Evolutionary conservation across 768 basidiomycete species (phyloP).

Genomic region (Lentinus brumalis): DNA sequence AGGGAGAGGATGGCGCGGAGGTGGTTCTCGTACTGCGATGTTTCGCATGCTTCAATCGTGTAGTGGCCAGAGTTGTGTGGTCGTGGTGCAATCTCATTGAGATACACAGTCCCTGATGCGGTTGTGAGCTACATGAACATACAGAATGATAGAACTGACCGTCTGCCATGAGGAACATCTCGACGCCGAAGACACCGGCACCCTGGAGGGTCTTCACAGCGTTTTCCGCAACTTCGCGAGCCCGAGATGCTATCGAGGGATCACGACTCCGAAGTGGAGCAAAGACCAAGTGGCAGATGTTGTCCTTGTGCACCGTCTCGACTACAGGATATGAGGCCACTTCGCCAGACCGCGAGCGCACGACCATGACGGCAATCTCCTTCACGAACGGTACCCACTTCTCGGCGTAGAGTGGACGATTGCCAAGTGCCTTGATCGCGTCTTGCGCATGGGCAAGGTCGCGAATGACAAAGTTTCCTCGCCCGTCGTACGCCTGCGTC

Average conservation of each 20-base stretch:
- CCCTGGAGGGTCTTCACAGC: constrained; percentile 80
- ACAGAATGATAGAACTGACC: constrained; percentile 48
- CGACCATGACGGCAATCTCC: constrained; percentile 98
- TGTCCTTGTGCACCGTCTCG: constrained; percentile 93
- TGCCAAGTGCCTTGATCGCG: constrained; percentile 58
- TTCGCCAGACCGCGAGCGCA: constrained; percentile 72
- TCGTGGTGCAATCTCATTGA: constrained; percentile 98
- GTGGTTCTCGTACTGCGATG: constrained; percentile 97
- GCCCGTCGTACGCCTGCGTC: constrained; percentile 94
- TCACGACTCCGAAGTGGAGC: constrained; percentile 76
- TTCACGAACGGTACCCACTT: constrained; percentile 87
- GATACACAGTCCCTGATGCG: constrained; percentile 64
- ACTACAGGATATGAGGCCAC: constrained; percentile 87
- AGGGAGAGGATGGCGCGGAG: constrained; percentile 90
- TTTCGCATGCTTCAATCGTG: constrained; percentile 95
- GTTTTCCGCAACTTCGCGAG: constrained; percentile 73
- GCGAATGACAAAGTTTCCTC: constrained; percentile 84
- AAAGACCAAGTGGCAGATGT: constrained; percentile 90
- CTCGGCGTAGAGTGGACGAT: constrained; percentile 88
- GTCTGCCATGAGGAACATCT: constrained; percentile 92
- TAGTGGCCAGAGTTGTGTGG: constrained; percentile 99
- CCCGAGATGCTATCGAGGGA: constrained; percentile 55
- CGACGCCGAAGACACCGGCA: constrained; percentile 95
- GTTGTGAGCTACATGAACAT: neutral
- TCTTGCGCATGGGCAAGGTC: constrained; percentile 52